Conservation (phyloP, 108 stramenopile genomes). For the Nannochloropsis salina region DNA sequence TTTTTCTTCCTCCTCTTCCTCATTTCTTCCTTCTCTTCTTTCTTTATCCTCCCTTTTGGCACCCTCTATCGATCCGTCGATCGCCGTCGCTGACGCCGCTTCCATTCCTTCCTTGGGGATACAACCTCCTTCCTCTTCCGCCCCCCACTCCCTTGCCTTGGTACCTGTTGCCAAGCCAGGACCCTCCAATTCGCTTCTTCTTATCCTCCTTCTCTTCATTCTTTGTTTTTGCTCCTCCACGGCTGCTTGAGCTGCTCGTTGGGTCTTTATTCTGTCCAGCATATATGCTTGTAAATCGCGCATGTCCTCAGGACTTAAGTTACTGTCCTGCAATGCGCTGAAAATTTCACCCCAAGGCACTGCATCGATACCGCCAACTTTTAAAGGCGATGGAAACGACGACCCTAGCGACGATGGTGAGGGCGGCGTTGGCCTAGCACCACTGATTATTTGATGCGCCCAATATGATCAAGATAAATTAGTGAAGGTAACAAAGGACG, state of each 20-base stretch:
- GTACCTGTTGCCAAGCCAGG: not conserved
- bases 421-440: not conserved
- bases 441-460: not conserved
- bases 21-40: not conserved
- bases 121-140: not conserved
- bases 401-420: not conserved
- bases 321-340: slow-evolving; percentile 3
- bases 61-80: not conserved
- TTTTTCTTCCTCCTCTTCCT: not conserved
- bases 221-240: not conserved
- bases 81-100: not conserved
- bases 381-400: not conserved
- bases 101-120: not conserved
- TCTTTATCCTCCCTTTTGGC: not conserved
- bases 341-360: slow-evolving; percentile 20
- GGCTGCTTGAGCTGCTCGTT: not conserved
- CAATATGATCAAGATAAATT: too few species aligned
- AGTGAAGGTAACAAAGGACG: too few species aligned
- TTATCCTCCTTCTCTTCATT: not conserved
- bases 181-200: too few species aligned
- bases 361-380: not conserved
- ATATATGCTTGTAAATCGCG: not conserved
- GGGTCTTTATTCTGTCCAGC: not conserved
- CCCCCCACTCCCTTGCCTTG: not conserved
- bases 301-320: not conserved